Evolutionary conservation across 345 rosid genomes (phyloP).

Genomic region (Hibiscus trionum): DNA sequence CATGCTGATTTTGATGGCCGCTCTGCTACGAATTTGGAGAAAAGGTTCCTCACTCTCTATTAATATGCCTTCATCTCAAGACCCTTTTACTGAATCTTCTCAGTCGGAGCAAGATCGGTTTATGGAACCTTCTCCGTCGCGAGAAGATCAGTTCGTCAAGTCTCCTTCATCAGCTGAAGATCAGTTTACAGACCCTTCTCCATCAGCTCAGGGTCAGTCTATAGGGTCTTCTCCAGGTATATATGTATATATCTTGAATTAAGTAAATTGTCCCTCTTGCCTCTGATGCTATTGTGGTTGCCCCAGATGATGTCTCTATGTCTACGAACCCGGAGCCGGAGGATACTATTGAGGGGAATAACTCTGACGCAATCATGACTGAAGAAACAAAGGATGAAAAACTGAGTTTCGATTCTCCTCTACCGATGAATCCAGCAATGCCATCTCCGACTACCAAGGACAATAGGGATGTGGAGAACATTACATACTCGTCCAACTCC

Average conservation of each 20-base stretch:
- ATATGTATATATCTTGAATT: no score
- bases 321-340: background rate
- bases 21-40: background rate
- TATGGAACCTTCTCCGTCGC: background rate
- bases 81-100: background rate
- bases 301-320: background rate
- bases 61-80: background rate
- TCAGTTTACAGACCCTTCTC: background rate
- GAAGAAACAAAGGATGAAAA: background rate
- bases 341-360: background rate
- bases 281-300: background rate
- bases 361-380: background rate
- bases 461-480: background rate
- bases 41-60: background rate
- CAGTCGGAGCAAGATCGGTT: background rate
- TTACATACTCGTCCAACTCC: background rate
- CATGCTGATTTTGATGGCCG: background rate
- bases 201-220: background rate
- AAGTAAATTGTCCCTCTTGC: background rate
- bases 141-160: background rate
- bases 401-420: background rate
- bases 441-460: background rate
- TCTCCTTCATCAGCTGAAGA: background rate
- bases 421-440: background rate
- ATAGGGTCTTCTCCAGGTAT: background rate